Conservation (phyloP, 2,329 filamentous ascomycete genomes). For the Phaeosphaeriaceae sp. region DNA sequence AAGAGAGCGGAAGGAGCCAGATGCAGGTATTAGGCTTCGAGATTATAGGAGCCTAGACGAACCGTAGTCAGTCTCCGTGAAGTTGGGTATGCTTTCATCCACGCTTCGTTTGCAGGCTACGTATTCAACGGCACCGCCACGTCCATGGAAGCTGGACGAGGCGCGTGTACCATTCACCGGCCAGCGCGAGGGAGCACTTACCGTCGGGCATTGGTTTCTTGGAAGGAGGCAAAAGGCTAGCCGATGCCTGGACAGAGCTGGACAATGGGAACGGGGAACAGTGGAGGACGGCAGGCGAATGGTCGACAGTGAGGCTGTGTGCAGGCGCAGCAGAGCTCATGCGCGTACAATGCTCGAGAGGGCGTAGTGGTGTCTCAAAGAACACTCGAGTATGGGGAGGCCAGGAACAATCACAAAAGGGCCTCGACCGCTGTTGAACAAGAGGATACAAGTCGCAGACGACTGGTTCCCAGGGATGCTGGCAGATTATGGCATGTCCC, state of each 20-base stretch:
- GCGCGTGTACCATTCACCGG: conserved; percentile 7
- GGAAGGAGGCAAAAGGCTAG: conserved; percentile 14
- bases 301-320: conserved; percentile 4
- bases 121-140: conserved; percentile 1
- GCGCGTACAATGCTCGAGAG: neutral
- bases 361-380: neutral
- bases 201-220: conserved; percentile 7
- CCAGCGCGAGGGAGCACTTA: conserved; percentile 8
- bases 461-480: conserved; percentile 1
- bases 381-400: neutral
- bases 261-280: neutral
- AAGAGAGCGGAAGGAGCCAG: neutral
- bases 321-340: conserved; percentile 7
- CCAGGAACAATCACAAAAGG: neutral
- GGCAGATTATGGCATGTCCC: neutral
- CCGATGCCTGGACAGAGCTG: conserved; percentile 9
- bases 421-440: neutral
- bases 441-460: neutral
- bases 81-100: neutral
- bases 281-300: conserved; percentile 4
- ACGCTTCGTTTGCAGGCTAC: neutral
- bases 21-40: neutral
- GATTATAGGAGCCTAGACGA: neutral
- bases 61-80: conserved; percentile 2
- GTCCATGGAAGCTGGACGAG: conserved; percentile 9